Evolutionary conservation across 106 monocot species (phyloP).

Genomic region (Dendrobium huoshanense): DNA sequence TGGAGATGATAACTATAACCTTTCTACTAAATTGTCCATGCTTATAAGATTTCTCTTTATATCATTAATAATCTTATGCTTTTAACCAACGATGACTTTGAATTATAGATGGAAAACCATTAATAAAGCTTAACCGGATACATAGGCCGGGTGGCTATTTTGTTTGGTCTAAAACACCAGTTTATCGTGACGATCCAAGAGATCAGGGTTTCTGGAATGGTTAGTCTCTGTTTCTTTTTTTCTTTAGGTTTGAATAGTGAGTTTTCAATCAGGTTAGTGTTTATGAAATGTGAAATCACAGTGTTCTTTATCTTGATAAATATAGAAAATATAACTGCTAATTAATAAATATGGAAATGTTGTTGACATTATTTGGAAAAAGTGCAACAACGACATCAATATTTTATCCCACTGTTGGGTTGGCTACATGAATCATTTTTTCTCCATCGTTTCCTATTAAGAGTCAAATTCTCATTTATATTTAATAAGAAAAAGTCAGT

Average conservation of each 20-base stretch:
- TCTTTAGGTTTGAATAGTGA: neutral
- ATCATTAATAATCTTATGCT: neutral
- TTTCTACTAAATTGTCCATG: neutral
- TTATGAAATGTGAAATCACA: neutral
- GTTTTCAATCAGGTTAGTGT: neutral
- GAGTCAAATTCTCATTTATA: too few species aligned
- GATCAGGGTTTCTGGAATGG: slow-evolving; percentile 75
- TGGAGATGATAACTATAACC: slow-evolving; percentile 61
- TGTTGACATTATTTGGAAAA: neutral
- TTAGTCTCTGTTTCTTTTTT: slow-evolving; percentile 24
- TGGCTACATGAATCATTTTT: too few species aligned
- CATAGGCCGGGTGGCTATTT: slow-evolving; percentile 86
- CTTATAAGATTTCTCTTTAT: neutral
- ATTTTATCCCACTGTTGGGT: too few species aligned
- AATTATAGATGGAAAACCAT: slow-evolving; percentile 72
- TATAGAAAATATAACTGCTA: neutral
- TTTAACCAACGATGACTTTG: slow-evolving; percentile 5
- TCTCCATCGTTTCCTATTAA: too few species aligned
- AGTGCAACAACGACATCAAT: too few species aligned
- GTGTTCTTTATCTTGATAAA: neutral
- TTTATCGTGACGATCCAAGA: slow-evolving; percentile 67
- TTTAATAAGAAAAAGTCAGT: too few species aligned
- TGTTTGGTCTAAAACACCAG: slow-evolving; percentile 96
- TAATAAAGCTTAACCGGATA: slow-evolving; percentile 88
- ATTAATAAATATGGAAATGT: neutral